phyloP scores from a whole-genome alignment of 192 early-diverging fungal species.

The Coemansia sp. region DNA sequence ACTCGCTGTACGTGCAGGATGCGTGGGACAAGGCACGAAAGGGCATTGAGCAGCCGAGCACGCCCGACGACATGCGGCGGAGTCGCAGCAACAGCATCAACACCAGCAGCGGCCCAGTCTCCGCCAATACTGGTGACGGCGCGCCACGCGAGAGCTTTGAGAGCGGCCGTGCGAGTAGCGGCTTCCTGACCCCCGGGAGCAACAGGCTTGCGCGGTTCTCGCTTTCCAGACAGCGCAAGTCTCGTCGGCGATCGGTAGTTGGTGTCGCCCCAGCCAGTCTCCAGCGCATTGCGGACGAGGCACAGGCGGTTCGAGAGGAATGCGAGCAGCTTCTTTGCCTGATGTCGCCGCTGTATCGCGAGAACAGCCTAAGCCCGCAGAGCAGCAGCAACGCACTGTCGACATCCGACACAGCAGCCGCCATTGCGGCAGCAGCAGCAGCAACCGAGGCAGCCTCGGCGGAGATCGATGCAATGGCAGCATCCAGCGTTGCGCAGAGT shows the following conservation, averaged over 20 bases:
- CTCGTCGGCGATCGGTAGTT: constrained; percentile 51
- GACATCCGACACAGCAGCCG: constrained; percentile 2
- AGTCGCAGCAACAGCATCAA: constrained; percentile 38
- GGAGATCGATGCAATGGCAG: constrained; percentile 4
- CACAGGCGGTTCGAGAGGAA: constrained; percentile 35
- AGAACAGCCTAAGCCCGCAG: constrained; percentile 30
- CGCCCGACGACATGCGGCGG: constrained; percentile 12
- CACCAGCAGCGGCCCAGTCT: constrained; percentile 16
- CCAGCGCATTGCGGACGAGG: constrained; percentile 53
- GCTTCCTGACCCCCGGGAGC: constrained; percentile 10
- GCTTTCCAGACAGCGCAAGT: constrained; percentile 42
- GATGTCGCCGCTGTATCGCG: constrained; percentile 54
- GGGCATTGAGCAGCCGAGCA: constrained; percentile 38
- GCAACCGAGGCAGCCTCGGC: constrained; percentile 4
- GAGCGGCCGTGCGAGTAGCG: constrained; percentile 23
- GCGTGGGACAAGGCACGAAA: constrained; percentile 51
- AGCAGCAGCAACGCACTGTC: constrained; percentile 15
- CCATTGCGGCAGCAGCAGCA: constrained; percentile 5
- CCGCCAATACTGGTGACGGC: constrained; percentile 1
- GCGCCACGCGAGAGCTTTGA: constrained; percentile 19
- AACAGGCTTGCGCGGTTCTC: constrained; percentile 31
- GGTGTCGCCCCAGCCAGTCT: constrained; percentile 51
- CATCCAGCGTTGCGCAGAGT: constrained; percentile 24
- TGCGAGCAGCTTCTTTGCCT: constrained; percentile 46
- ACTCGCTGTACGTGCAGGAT: constrained; percentile 55